These are phyloP conservation scores for Cytospora paraplurivora DNA, from an alignment of 2,329 filamentous ascomycete genomes.

Conservation along the genomic window DNA sequence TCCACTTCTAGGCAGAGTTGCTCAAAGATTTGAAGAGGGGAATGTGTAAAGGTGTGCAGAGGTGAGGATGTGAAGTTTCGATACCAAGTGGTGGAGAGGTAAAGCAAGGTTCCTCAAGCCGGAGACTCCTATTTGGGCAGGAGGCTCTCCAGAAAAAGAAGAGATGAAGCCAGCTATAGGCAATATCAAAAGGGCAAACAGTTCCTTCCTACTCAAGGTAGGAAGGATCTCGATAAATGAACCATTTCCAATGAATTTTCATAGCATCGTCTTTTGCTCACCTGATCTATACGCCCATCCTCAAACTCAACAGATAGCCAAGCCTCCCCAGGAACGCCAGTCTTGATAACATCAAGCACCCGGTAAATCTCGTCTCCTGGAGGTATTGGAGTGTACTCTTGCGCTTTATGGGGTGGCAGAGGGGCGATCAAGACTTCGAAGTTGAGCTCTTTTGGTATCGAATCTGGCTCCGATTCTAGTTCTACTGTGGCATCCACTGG, in stretches of 20 bases:
- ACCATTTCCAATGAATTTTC: neutral
- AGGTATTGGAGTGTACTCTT: constrained; percentile 28
- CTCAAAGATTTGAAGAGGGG: neutral
- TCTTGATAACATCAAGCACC: constrained; percentile 38
- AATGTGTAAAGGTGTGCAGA: neutral
- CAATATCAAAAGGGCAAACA: neutral
- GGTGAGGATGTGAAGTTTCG: neutral
- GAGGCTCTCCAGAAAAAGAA: neutral
- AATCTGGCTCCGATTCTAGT: constrained; percentile 25
- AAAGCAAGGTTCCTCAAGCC: neutral
- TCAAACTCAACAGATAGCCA: constrained; percentile 47
- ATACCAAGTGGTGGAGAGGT: neutral
- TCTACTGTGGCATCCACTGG: constrained; percentile 27
- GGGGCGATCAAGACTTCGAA: constrained; percentile 38
- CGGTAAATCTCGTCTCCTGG: constrained; percentile 43
- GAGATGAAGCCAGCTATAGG: neutral
- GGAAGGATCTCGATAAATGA: neutral
- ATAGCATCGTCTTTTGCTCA: constrained; percentile 38
- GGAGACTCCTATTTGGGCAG: neutral
- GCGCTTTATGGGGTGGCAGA: constrained; percentile 33
- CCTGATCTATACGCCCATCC: constrained; percentile 48
- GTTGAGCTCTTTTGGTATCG: neutral
- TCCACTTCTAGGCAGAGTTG: neutral
- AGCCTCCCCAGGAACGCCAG: constrained; percentile 32
- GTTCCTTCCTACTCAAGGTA: neutral